Percentiles rank a stretch among this genome's conserved stretches.
phyloP scores from a whole-genome alignment of 2,329 filamentous ascomycete species.

The Aspergillus fischeri region DNA sequence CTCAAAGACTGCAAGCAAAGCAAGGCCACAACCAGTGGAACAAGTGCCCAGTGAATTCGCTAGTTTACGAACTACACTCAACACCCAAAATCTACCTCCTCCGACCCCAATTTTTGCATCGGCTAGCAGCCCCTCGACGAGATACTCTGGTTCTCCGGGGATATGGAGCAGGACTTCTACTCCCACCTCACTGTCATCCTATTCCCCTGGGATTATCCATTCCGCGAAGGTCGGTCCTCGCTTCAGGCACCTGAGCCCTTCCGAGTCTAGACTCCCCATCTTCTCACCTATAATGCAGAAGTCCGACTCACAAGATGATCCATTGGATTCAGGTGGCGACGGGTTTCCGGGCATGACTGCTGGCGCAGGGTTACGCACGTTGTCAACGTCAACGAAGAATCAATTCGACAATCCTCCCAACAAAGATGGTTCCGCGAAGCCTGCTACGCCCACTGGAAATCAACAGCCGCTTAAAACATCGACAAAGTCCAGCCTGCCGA shows the following conservation, averaged over 20 bases:
- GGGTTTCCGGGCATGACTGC: conserved; percentile 11
- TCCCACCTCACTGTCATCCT: conserved; percentile 47
- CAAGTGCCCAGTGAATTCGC: conserved; percentile 35
- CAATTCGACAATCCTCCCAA: conserved; percentile 3
- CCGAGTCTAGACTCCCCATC: conserved; percentile 34
- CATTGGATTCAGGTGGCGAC: conserved; percentile 9
- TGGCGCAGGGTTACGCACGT: neutral
- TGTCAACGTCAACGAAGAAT: neutral
- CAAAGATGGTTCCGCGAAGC: conserved; percentile 1
- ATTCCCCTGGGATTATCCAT: conserved; percentile 44
- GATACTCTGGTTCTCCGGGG: conserved; percentile 44
- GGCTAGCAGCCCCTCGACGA: conserved; percentile 43
- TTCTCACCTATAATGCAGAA: conserved; percentile 21
- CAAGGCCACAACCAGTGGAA: conserved; percentile 13
- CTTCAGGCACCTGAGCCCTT: conserved; percentile 34
- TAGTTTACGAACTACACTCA: conserved; percentile 33
- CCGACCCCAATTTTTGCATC: conserved; percentile 36
- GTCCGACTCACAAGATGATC: conserved; percentile 18
- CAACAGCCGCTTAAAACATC: conserved; percentile 62
- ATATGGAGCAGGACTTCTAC: conserved; percentile 47
- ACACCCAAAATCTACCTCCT: conserved; percentile 34
- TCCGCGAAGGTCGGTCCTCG: conserved; percentile 35
- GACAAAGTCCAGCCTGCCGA: conserved; percentile 48
- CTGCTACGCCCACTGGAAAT: conserved; percentile 47
- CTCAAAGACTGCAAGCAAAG: conserved; percentile 11